phyloP scores from a whole-genome alignment of 148 eudicot species.

The Heliosperma pusillum region DNA sequence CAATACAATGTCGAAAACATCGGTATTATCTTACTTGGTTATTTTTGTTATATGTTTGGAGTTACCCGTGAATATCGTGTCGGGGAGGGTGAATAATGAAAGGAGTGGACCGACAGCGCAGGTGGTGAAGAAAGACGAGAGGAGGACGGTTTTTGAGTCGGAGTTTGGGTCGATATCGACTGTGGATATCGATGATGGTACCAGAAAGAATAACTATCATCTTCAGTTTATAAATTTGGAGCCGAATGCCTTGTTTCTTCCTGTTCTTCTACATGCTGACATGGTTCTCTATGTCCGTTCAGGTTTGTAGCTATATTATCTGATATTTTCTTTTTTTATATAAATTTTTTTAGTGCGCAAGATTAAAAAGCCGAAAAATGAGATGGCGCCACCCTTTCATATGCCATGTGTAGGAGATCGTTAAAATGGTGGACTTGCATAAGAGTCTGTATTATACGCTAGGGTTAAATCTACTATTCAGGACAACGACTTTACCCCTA shows the following conservation, averaged over 20 bases:
- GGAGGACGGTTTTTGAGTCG: conserved; percentile 35
- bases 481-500: too few species aligned
- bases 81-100: conserved; percentile 5
- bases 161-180: conserved; percentile 55
- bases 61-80: not conserved
- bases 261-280: conserved; percentile 63
- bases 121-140: conserved; percentile 44
- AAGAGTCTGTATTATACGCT: too few species aligned
- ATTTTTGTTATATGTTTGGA: not conserved
- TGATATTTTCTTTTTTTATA: not conserved
- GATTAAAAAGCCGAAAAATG: too few species aligned
- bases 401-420: too few species aligned
- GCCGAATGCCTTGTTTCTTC: conserved; percentile 71
- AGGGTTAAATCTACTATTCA: too few species aligned
- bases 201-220: conserved; percentile 39
- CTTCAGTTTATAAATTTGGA: conserved; percentile 76
- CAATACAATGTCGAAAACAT: not conserved
- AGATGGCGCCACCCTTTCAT: too few species aligned
- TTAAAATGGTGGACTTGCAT: too few species aligned
- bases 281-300: conserved; percentile 80
- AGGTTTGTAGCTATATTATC: conserved; percentile 34
- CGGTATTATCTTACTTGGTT: not conserved
- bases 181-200: conserved; percentile 41
- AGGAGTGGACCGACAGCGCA: conserved; percentile 23
- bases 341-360: too few species aligned